A percentile compares a stretch with the other conserved stretches of the same genome.
These are phyloP conservation scores for Tylopilus subfusipes DNA, from an alignment of 768 basidiomycete genomes.

Conservation along the genomic window DNA sequence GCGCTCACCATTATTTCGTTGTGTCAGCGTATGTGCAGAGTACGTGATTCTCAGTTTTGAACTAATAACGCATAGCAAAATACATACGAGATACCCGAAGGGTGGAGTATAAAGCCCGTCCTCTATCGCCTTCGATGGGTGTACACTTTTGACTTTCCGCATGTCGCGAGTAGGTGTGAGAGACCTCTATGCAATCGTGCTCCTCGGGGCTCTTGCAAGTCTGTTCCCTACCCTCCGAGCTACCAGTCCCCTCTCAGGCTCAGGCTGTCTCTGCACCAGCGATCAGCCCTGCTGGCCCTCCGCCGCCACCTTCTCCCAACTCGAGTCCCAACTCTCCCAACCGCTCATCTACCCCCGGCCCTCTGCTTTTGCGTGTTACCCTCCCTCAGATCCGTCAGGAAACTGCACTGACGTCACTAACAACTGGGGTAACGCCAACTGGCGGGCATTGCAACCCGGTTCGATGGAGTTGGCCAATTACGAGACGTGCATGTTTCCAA, in stretches of 20 bases:
- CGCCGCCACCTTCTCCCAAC: not conserved
- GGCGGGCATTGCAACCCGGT: slow-evolving; percentile 39
- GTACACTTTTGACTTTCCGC: not conserved
- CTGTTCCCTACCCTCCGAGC: not conserved
- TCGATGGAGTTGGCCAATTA: slow-evolving; percentile 36
- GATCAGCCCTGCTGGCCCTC: slow-evolving; percentile 26
- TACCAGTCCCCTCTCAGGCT: not conserved
- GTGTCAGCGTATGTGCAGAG: too few relatives aligned
- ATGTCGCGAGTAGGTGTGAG: not conserved
- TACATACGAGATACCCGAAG: too few relatives aligned
- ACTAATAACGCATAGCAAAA: too few relatives aligned
- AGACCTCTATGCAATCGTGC: not conserved
- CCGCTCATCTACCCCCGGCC: slow-evolving; percentile 42
- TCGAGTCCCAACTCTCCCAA: not conserved
- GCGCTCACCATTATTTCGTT: too few relatives aligned
- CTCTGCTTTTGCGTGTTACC: slow-evolving; percentile 42
- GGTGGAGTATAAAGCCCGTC: not conserved
- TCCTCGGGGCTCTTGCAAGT: not conserved
- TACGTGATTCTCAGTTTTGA: too few relatives aligned
- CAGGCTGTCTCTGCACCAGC: not conserved
- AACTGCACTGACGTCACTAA: slow-evolving; percentile 36
- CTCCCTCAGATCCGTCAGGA: slow-evolving; percentile 31
- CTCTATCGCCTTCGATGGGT: not conserved
- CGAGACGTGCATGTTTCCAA: too few relatives aligned
- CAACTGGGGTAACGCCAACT: slow-evolving; percentile 30